Evolutionary conservation across 2,329 filamentous ascomycete genomes (phyloP).

Genomic region (Alternaria novae-zelandiae): DNA sequence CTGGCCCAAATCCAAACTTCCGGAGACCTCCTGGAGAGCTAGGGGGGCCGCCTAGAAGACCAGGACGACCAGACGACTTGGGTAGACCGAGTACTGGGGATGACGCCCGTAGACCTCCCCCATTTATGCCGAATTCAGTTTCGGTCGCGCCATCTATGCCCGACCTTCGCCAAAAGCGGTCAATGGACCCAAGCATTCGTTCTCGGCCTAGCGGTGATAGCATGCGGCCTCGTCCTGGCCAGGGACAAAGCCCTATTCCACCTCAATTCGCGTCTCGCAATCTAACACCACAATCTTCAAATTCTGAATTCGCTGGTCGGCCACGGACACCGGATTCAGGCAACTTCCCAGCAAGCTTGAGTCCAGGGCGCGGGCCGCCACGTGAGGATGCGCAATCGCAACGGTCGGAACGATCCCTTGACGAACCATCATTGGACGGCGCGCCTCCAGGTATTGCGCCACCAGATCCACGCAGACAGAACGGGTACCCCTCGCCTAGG

Average conservation of each 20-base stretch:
- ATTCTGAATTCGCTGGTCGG: slow-evolving; percentile 43
- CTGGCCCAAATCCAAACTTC: slow-evolving; percentile 28
- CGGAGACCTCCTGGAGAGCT: slow-evolving; percentile 29
- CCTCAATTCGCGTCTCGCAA: slow-evolving; percentile 40
- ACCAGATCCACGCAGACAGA: slow-evolving; percentile 38
- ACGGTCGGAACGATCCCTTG: slow-evolving; percentile 36
- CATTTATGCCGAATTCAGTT: slow-evolving; percentile 25
- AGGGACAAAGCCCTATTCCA: slow-evolving; percentile 40
- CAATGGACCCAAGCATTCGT: slow-evolving; percentile 45
- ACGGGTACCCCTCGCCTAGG: slow-evolving; percentile 32
- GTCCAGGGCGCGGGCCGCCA: slow-evolving; percentile 34
- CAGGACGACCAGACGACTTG: slow-evolving; percentile 27
- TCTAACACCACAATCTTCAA: slow-evolving; percentile 50
- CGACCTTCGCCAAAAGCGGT: slow-evolving; percentile 38
- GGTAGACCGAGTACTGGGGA: slow-evolving; percentile 40
- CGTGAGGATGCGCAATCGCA: slow-evolving; percentile 42
- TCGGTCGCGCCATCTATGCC: slow-evolving; percentile 35
- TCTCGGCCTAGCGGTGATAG: slow-evolving; percentile 46
- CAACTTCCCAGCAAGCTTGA: slow-evolving; percentile 31
- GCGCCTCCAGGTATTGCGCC: slow-evolving; percentile 24
- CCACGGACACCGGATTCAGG: slow-evolving; percentile 42
- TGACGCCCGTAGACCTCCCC: slow-evolving; percentile 35
- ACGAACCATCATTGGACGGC: slow-evolving; percentile 34
- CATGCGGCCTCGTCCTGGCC: slow-evolving; percentile 39
- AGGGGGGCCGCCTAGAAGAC: slow-evolving; percentile 27